Percentiles rank a stretch among this genome's conserved stretches.
These are phyloP conservation scores for Hortiboletus campestris DNA, from an alignment of 768 basidiomycete genomes.

Conservation along the genomic window DNA sequence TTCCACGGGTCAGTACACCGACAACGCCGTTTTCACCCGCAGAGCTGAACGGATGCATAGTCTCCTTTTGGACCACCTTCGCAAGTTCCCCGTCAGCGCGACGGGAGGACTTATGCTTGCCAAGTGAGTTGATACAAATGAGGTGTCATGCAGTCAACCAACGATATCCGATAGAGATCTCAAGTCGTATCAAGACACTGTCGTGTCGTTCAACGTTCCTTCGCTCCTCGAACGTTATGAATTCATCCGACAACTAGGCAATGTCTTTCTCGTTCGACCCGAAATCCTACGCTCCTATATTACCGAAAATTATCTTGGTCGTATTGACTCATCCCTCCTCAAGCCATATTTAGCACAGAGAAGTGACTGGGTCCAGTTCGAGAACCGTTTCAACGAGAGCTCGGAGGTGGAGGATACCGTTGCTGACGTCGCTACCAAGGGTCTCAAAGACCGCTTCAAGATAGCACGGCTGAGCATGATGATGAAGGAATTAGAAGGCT, in stretches of 20 bases:
- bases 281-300: conserved; percentile 96
- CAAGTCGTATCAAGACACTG: conserved; percentile 91
- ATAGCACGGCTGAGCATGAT: conserved; percentile 76
- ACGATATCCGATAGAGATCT: conserved; percentile 64
- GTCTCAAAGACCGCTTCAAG: conserved; percentile 54
- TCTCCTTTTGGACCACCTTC: conserved; percentile 88
- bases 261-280: conserved; percentile 94
- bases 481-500: conserved; percentile 83
- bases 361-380: conserved; percentile 87
- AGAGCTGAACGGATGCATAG: conserved; percentile 39
- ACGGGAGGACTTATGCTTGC: conserved; percentile 98
- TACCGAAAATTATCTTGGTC: conserved; percentile 88
- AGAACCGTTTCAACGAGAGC: conserved; percentile 71
- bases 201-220: conserved; percentile 78
- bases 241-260: conserved; percentile 95
- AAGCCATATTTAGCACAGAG: conserved; percentile 89
- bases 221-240: conserved; percentile 93
- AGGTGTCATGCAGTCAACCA: neutral
- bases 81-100: conserved; percentile 95
- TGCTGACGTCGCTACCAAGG: conserved; percentile 39
- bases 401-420: conserved; percentile 44
- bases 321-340: conserved; percentile 83
- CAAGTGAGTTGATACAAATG: conserved; percentile 62
- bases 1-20: conserved; percentile 72
- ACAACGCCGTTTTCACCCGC: neutral